Conservation (phyloP, 2,329 filamentous ascomycete genomes). For the Epichloe amarillans region DNA sequence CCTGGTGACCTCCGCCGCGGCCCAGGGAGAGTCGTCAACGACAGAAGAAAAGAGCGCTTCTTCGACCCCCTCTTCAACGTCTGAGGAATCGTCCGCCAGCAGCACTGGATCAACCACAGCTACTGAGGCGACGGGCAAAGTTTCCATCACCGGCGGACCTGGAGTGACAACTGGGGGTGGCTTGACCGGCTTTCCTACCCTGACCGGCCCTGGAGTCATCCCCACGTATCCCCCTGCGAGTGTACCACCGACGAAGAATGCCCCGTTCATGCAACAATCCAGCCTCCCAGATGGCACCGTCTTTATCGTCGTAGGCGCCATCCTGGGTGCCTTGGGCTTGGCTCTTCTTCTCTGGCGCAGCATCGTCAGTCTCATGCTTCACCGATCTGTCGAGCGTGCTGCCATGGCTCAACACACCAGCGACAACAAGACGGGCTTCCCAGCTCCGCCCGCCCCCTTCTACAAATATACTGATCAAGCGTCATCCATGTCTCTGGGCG, state of each 20-base stretch:
- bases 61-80: neutral
- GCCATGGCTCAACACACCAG: constrained; percentile 59
- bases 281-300: constrained; percentile 81
- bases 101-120: constrained; percentile 6
- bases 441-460: constrained; percentile 42
- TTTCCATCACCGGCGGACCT: constrained; percentile 10
- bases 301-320: constrained; percentile 87
- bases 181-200: constrained; percentile 26
- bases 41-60: constrained; percentile 6
- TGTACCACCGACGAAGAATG: constrained; percentile 70
- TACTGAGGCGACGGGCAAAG: constrained; percentile 6
- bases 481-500: constrained; percentile 37
- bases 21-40: constrained; percentile 13
- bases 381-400: constrained; percentile 78
- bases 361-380: constrained; percentile 78
- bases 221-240: constrained; percentile 55
- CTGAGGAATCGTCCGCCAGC: constrained; percentile 10
- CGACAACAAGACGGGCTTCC: constrained; percentile 57
- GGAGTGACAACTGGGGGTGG: constrained; percentile 10
- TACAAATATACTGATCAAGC: constrained; percentile 51
- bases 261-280: constrained; percentile 86
- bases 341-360: constrained; percentile 80
- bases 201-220: constrained; percentile 25
- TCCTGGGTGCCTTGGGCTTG: constrained; percentile 69
- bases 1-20: constrained; percentile 18